A percentile compares a stretch with the other conserved stretches of the same genome.
Evolutionary conservation across 176 grass and related monocot species (phyloP).

Genomic region (Oryza glaberrima): DNA sequence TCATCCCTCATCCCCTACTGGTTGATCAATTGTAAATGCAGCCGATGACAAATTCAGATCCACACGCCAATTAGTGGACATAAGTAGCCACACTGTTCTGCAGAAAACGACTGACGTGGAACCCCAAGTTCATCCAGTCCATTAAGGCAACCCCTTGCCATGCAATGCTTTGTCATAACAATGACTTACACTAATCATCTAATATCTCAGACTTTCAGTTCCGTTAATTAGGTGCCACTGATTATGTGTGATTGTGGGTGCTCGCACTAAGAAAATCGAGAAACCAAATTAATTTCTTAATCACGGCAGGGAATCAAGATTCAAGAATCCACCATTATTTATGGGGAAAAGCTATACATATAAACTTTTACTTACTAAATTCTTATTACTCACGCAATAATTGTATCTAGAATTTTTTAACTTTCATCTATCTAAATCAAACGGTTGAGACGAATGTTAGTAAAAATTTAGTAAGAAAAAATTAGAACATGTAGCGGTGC

Average conservation of each 20-base stretch:
- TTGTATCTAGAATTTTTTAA: no score
- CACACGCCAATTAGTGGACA: constrained; percentile 29
- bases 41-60: background rate
- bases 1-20: background rate
- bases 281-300: background rate
- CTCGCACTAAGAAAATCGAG: background rate
- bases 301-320: constrained; percentile 13
- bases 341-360: background rate
- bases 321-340: background rate
- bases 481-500: no score
- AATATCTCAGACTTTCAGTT: background rate
- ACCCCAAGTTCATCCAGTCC: background rate
- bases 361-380: no score
- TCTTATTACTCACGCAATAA: no score
- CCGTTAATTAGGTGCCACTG: constrained; percentile 13
- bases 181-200: constrained; percentile 7
- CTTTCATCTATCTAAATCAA: no score
- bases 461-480: no score
- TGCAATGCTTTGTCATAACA: constrained; percentile 14
- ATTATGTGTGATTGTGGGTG: constrained; percentile 1
- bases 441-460: no score
- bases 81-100: background rate
- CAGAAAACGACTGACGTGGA: constrained; percentile 25
- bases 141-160: background rate
- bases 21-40: background rate